Base-by-base conservation (phyloP, 1,139 yeast species). In the Diutina siamensis region DNA sequence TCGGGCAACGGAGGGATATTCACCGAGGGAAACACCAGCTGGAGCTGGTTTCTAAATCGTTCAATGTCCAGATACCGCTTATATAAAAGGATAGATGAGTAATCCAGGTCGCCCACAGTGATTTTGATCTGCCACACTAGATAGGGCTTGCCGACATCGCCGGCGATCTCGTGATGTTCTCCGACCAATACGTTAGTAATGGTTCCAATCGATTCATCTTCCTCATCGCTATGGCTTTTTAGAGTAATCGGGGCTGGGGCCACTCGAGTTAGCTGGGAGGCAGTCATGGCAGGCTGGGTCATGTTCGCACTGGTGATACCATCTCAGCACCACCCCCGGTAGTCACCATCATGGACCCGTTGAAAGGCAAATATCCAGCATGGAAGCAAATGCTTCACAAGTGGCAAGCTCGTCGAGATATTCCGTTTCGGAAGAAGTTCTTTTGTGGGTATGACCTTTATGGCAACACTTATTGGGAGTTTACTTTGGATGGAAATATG, bases 401-500 rank as follows among this genome's bases (percentile, higher is more conserved):
- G 54, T 84, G 81, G 76, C 74, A 74, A 54, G 70, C 88, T 0
- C 62, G 82, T 9, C 62, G 82, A 38, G 75, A 68, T 46, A 71
- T 84, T 4, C 94, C 94, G 0, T 78, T 83, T 60, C 71, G 86
- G 46, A 67, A 65, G 49, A 65, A 63, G 55, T 78, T 72, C 54
- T 77, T 78, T 51, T 62, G 76, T n/a, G 78, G 95, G 9, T 84
- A 83, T 57, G 95, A 85, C 56, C 67, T 85, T 18, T 79, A 78
- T 44, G 95, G 94, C 3, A 85, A 85, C 58, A 80, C 92, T 2
- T 85, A 80, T 61, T 85, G 94, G 94, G 95, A 85, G 58, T 80
- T 83, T 61, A 70, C 73, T 44, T 56, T 67, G 10, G 80, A 76
- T 50, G 79, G 74, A 4, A 67, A 65, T 52, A 53, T 61, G 62